phyloP scores from a whole-genome alignment of 1,139 yeast species.

The Wickerhamiella infanticola region DNA sequence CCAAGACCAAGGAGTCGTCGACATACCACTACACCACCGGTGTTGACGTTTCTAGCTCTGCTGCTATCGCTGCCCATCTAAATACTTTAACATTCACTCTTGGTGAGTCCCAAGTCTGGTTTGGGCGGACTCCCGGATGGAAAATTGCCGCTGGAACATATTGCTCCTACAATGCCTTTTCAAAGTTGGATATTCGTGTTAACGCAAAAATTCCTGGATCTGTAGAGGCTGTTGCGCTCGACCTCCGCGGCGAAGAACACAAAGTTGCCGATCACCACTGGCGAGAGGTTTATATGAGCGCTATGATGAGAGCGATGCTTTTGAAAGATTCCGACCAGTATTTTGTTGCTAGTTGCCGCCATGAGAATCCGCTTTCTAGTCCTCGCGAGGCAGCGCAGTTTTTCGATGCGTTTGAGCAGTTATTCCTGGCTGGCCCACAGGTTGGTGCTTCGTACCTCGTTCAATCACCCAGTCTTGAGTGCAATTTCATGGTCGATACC shows the following conservation, averaged over 20 bases:
- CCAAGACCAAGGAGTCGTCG: conserved; percentile 23
- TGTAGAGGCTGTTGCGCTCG: conserved; percentile 56
- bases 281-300: conserved; percentile 69
- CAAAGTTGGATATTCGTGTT: conserved; percentile 55
- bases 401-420: conserved; percentile 41
- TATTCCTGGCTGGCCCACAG: conserved; percentile 48
- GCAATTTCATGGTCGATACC: conserved; percentile 67
- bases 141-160: conserved; percentile 58
- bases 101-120: conserved; percentile 48
- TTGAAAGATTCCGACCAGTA: conserved; percentile 56
- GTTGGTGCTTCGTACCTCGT: conserved; percentile 48
- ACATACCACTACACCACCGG: conserved; percentile 65
- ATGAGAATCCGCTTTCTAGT: conserved; percentile 45
- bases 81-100: conserved; percentile 54
- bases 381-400: conserved; percentile 31
- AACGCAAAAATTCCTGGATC: conserved; percentile 62
- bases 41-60: conserved; percentile 41
- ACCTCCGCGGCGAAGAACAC: conserved; percentile 31
- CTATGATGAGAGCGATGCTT: conserved; percentile 54
- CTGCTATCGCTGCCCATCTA: conserved; percentile 54
- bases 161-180: conserved; percentile 54
- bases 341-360: conserved; percentile 49
- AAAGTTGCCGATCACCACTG: conserved; percentile 34
- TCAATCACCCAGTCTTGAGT: conserved; percentile 52
- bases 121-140: conserved; percentile 64